These are phyloP conservation scores for Cicer cuneatum DNA, from an alignment of 306 rosid species.

Conservation along the genomic window DNA sequence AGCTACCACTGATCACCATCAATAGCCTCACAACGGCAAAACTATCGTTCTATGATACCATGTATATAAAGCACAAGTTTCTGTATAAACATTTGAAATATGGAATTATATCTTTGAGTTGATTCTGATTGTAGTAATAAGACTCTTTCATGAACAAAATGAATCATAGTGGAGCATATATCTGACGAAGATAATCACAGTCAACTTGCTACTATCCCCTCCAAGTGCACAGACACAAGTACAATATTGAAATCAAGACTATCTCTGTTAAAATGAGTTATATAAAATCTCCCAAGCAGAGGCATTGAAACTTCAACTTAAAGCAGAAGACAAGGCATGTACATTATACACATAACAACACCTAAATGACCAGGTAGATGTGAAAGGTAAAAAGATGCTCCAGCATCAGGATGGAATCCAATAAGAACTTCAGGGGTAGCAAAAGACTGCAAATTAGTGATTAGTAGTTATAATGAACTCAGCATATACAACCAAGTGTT, in stretches of 20 bases:
- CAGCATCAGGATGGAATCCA: slow-evolving; percentile 98
- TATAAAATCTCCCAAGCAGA: slow-evolving; percentile 3
- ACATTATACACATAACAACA: slow-evolving; percentile 41
- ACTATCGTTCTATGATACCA: neutral
- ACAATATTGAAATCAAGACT: neutral
- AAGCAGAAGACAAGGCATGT: slow-evolving; percentile 24
- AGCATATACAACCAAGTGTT: slow-evolving; percentile 19
- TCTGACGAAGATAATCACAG: neutral
- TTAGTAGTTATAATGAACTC: slow-evolving; percentile 34
- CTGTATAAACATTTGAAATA: neutral
- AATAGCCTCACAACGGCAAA: neutral
- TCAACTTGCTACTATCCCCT: slow-evolving; percentile 8
- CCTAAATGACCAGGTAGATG: slow-evolving; percentile 90
- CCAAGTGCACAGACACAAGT: slow-evolving; percentile 13
- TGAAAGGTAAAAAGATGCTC: slow-evolving; percentile 91
- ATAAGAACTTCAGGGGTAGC: slow-evolving; percentile 94
- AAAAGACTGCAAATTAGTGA: slow-evolving; percentile 63
- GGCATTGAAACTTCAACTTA: neutral
- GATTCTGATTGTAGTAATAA: neutral
- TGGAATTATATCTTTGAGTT: neutral
- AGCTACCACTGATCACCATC: neutral
- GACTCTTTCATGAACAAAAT: neutral
- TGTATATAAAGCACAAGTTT: neutral
- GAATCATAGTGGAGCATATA: neutral
- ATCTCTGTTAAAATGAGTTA: slow-evolving; percentile 6